Conservation (phyloP, 1,284 basidiomycete species). For the Laetiporus sulphureus region DNA sequence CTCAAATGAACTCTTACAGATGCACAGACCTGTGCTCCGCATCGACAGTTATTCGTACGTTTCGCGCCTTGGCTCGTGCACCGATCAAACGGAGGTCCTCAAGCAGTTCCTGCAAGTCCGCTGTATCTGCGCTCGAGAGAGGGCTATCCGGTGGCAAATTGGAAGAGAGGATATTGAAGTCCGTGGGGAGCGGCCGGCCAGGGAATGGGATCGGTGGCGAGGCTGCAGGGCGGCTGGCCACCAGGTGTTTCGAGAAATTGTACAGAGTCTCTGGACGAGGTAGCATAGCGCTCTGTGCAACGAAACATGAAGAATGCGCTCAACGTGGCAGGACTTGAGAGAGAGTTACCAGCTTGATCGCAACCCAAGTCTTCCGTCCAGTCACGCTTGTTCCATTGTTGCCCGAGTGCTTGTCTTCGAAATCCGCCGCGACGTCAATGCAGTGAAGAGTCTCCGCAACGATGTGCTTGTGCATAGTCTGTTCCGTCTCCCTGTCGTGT, state of each 20-base stretch:
- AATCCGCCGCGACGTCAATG: constrained; percentile 73
- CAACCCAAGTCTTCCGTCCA: constrained; percentile 72
- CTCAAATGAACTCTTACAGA: too few species aligned
- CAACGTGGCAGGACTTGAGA: too few species aligned
- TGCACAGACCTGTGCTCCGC: constrained; percentile 68
- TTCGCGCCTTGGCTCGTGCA: constrained; percentile 48
- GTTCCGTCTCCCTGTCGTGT: constrained; percentile 16
- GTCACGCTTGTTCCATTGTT: constrained; percentile 6
- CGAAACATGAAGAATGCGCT: too few species aligned
- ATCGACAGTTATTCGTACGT: constrained; percentile 69
- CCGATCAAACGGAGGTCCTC: constrained; percentile 49
- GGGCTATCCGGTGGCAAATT: constrained; percentile 9
- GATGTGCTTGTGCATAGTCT: constrained; percentile 49
- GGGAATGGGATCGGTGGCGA: constrained; percentile 50
- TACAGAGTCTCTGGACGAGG: constrained; percentile 49
- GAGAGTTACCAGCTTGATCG: constrained; percentile 81
- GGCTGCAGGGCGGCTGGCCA: constrained; percentile 29
- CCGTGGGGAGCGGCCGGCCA: constrained; percentile 44
- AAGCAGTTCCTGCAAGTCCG: constrained; percentile 53
- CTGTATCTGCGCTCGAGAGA: constrained; percentile 48
- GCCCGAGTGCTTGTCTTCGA: constrained; percentile 55
- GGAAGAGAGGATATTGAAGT: constrained; percentile 40
- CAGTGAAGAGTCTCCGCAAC: constrained; percentile 67
- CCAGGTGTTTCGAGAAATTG: constrained; percentile 48
- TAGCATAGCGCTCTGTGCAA: constrained; percentile 55